phyloP scores from a whole-genome alignment of 495 filamentous ascomycete species.

The Penicillium angulare region DNA sequence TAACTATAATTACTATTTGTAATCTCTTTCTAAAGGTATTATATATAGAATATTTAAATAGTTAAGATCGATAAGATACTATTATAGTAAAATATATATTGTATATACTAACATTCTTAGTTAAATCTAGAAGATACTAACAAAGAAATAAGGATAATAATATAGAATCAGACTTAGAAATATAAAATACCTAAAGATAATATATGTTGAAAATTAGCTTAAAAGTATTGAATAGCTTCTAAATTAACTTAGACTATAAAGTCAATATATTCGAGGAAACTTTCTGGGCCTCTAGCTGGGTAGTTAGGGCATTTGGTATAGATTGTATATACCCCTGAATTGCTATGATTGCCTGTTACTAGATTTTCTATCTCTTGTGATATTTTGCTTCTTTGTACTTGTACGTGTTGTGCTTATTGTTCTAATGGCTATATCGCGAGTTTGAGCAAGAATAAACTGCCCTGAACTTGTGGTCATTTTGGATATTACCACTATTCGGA shows the following conservation, averaged over 20 bases:
- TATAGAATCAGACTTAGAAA: slow-evolving; percentile 5
- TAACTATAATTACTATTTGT: slow-evolving; percentile 3
- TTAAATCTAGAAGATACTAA: slow-evolving; percentile 23
- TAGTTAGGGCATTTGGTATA: slow-evolving; percentile 3
- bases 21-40: slow-evolving; percentile 1
- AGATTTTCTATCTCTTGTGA: slow-evolving; percentile 4
- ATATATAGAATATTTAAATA: slow-evolving; percentile 18
- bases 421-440: slow-evolving; percentile 1
- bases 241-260: slow-evolving; percentile 1
- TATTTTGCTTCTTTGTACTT: slow-evolving; percentile 4
- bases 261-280: slow-evolving; percentile 4
- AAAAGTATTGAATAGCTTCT: slow-evolving; percentile 5
- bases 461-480: not conserved
- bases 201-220: slow-evolving; percentile 4
- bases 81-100: slow-evolving; percentile 13
- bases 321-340: slow-evolving; percentile 3
- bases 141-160: slow-evolving; percentile 14
- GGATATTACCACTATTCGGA: too few relatives aligned
- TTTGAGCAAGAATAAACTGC: not conserved
- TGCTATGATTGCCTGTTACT: slow-evolving; percentile 3
- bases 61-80: slow-evolving; percentile 12
- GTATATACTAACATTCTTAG: slow-evolving; percentile 34
- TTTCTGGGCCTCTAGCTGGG: slow-evolving; percentile 3
- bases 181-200: not conserved
- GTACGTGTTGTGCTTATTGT: slow-evolving; percentile 6